Conservation (phyloP, 2,329 filamentous ascomycete genomes). For the Penicillium sp. region DNA sequence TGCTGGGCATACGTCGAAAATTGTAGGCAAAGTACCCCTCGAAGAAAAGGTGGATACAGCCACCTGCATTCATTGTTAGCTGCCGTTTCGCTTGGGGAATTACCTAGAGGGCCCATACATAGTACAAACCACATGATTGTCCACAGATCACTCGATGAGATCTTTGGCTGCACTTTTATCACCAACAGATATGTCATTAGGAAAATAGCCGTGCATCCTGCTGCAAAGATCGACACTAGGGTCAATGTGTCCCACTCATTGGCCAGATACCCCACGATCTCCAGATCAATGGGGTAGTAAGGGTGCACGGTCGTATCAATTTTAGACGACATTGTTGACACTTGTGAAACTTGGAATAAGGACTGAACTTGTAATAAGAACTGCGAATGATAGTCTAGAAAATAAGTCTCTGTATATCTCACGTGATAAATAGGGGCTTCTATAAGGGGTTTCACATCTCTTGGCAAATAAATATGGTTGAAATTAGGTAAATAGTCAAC, state of each 20-base stretch:
- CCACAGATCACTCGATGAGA: slow-evolving; percentile 1
- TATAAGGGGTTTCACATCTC: no score
- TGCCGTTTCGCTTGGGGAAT: no score
- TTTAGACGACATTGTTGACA: background rate
- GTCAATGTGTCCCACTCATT: slow-evolving; percentile 6
- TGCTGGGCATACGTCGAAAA: slow-evolving; percentile 59
- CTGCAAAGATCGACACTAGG: slow-evolving; percentile 4
- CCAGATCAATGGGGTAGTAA: slow-evolving; percentile 9
- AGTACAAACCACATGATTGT: slow-evolving; percentile 8
- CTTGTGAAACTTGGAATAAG: no score
- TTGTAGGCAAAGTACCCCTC: slow-evolving; percentile 73
- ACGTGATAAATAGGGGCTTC: background rate
- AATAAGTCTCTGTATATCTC: background rate
- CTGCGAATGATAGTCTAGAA: no score
- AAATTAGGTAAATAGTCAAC: no score
- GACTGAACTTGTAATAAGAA: background rate
- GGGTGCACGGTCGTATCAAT: slow-evolving; percentile 5
- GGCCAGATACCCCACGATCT: slow-evolving; percentile 3
- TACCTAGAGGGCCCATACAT: background rate
- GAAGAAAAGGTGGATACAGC: slow-evolving; percentile 65
- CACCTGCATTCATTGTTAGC: background rate
- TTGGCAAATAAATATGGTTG: no score
- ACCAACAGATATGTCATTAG: background rate
- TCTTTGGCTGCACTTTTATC: slow-evolving; percentile 6
- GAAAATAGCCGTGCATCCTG: slow-evolving; percentile 6